Percentiles rank a stretch among this genome's conserved stretches.
Conservation (phyloP, 2,329 filamentous ascomycete species). For the Cercospora citrullina region DNA sequence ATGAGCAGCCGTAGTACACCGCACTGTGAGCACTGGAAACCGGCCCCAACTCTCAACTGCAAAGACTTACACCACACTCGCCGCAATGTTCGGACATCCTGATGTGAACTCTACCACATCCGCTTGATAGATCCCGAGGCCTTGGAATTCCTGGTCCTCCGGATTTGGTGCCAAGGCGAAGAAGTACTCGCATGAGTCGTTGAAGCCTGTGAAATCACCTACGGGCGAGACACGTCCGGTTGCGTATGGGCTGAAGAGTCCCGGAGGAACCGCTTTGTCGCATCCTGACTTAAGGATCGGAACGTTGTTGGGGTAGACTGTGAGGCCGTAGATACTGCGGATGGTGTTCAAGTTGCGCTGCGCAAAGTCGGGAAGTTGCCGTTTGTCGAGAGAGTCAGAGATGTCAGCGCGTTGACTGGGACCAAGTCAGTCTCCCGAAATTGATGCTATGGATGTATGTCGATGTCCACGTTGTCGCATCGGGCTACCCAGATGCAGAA, state of each 20-base stretch:
- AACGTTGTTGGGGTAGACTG: slow-evolving; percentile 42
- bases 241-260: slow-evolving; percentile 44
- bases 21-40: rapidly evolving
- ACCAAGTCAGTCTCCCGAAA: not conserved
- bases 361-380: slow-evolving; percentile 15
- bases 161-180: slow-evolving; percentile 45
- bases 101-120: slow-evolving; percentile 30
- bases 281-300: slow-evolving; percentile 42
- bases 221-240: slow-evolving; percentile 46
- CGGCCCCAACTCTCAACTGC: not conserved
- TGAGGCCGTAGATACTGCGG: slow-evolving; percentile 14
- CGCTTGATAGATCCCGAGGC: slow-evolving; percentile 27
- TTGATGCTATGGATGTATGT: too few relatives aligned
- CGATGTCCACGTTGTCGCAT: too few relatives aligned
- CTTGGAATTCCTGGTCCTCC: slow-evolving; percentile 27
- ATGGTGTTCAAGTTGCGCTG: slow-evolving; percentile 17
- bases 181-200: slow-evolving; percentile 49
- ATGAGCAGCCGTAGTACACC: not conserved
- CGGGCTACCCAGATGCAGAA: too few relatives aligned
- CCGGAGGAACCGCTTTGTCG: slow-evolving; percentile 39
- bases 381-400: not conserved
- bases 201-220: slow-evolving; percentile 46
- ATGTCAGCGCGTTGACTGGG: not conserved
- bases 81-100: slow-evolving; percentile 26
- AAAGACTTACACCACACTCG: slow-evolving; percentile 23